These are phyloP conservation scores for Teunomyces atbi DNA, from an alignment of 805 yeast species.

Conservation along the genomic window DNA sequence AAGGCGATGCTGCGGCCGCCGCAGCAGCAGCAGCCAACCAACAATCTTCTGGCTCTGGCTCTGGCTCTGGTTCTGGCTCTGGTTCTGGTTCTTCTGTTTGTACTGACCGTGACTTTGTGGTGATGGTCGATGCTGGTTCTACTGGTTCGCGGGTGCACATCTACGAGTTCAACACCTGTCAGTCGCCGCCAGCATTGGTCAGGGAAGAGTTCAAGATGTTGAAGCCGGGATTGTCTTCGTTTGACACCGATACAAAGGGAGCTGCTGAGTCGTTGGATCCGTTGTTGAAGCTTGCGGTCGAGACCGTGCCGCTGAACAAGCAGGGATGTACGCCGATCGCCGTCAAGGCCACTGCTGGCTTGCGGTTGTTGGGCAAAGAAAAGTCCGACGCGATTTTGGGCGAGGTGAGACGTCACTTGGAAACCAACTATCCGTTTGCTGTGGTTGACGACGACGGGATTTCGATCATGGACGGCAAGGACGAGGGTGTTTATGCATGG, in stretches of 20 bases:
- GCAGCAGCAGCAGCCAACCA: slow-evolving; percentile 7
- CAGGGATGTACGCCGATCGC: slow-evolving; percentile 90
- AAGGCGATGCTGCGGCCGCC: slow-evolving; percentile 11
- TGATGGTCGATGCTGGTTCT: slow-evolving; percentile 98
- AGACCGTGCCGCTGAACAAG: slow-evolving; percentile 68
- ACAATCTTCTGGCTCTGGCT: background rate
- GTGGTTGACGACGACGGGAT: slow-evolving; percentile 86
- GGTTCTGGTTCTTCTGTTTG: slow-evolving; percentile 15
- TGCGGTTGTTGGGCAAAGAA: slow-evolving; percentile 77
- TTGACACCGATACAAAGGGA: slow-evolving; percentile 71
- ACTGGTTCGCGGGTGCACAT: slow-evolving; percentile 96
- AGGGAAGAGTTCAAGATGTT: slow-evolving; percentile 83
- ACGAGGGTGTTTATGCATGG: slow-evolving; percentile 99
- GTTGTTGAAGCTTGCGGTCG: slow-evolving; percentile 70
- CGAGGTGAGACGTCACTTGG: slow-evolving; percentile 75
- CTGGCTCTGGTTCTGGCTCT: background rate
- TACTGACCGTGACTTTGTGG: slow-evolving; percentile 61
- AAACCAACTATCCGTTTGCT: slow-evolving; percentile 84
- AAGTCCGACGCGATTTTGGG: slow-evolving; percentile 68
- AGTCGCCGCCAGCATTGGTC: slow-evolving; percentile 76
- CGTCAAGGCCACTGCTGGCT: slow-evolving; percentile 97
- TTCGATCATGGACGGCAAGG: slow-evolving; percentile 91
- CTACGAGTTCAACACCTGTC: slow-evolving; percentile 85
- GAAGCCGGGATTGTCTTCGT: slow-evolving; percentile 89
- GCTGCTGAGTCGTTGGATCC: slow-evolving; percentile 93